These are phyloP conservation scores for Picochlorum sp. DNA, from an alignment of 139 green algal genomes.

Conservation along the genomic window DNA sequence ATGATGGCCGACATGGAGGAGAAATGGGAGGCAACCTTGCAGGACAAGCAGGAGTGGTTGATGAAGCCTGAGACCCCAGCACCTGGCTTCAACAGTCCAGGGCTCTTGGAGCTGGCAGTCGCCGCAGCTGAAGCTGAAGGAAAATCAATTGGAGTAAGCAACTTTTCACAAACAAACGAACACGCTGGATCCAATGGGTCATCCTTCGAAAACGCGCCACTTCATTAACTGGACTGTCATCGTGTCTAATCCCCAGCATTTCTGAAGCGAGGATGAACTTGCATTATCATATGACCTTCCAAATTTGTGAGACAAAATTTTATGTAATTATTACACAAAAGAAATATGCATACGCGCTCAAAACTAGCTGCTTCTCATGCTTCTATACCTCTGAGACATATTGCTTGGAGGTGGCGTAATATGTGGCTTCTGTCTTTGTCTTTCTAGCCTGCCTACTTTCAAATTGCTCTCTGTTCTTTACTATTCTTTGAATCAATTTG, in stretches of 20 bases:
- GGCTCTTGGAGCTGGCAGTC: conserved; percentile 24
- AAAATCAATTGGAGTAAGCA: neutral
- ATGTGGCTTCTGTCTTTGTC: conserved; percentile 26
- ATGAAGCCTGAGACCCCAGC: conserved; percentile 40
- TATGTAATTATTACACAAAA: neutral
- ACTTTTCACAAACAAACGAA: neutral
- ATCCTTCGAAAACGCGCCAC: too few species aligned
- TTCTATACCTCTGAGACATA: conserved; percentile 31
- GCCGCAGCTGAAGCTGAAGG: conserved; percentile 8
- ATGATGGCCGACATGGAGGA: conserved; percentile 63
- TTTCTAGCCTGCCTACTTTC: conserved; percentile 69
- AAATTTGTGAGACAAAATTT: too few species aligned
- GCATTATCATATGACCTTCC: too few species aligned
- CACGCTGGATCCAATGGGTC: neutral
- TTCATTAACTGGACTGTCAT: too few species aligned
- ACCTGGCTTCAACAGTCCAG: conserved; percentile 9
- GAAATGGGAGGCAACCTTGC: conserved; percentile 56
- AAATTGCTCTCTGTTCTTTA: conserved; percentile 76
- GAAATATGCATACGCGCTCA: neutral
- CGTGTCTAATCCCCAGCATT: too few species aligned
- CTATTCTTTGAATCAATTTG: conserved; percentile 86
- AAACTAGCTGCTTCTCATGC: neutral
- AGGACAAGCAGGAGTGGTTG: conserved; percentile 56
- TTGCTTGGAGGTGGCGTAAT: conserved; percentile 38
- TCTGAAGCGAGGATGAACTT: too few species aligned